A percentile compares a stretch with the other conserved stretches of the same genome.
These are phyloP conservation scores for Trichoderma sp. DNA, from an alignment of 2,329 filamentous ascomycete genomes.

Conservation along the genomic window DNA sequence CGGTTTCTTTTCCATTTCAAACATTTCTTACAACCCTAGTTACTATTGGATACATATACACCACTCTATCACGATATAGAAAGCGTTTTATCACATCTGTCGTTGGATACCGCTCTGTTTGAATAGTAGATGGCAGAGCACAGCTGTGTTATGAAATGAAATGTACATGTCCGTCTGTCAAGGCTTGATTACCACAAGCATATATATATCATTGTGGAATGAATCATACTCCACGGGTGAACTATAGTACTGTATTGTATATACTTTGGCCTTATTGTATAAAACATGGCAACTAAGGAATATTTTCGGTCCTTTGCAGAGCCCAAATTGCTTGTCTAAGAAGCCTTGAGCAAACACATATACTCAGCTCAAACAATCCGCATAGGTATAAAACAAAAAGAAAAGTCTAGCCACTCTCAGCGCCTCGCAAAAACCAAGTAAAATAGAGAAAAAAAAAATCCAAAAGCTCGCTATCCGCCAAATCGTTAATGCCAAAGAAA, in stretches of 20 bases:
- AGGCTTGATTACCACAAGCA: background rate
- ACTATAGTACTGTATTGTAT: background rate
- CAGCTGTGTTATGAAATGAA: background rate
- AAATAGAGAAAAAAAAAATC: background rate
- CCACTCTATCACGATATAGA: background rate
- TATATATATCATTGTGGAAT: background rate
- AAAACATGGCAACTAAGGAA: background rate
- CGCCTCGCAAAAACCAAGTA: constrained; percentile 2
- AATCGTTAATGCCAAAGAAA: background rate
- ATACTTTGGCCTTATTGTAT: background rate
- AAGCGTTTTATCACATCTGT: constrained; percentile 6
- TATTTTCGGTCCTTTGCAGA: background rate
- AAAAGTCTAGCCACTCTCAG: constrained; percentile 1
- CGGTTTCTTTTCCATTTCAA: background rate
- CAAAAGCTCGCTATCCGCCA: constrained; percentile 5
- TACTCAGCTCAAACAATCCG: background rate
- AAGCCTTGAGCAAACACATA: background rate
- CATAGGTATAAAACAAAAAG: background rate
- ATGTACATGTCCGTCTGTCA: background rate
- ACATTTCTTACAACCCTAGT: background rate
- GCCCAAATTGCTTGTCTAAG: background rate
- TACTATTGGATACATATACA: background rate
- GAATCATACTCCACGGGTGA: background rate
- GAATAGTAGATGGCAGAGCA: background rate
- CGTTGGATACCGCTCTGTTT: background rate